Base-by-base conservation (phyloP, 257 asterid species). In the Lithospermum erythrorhizon region DNA sequence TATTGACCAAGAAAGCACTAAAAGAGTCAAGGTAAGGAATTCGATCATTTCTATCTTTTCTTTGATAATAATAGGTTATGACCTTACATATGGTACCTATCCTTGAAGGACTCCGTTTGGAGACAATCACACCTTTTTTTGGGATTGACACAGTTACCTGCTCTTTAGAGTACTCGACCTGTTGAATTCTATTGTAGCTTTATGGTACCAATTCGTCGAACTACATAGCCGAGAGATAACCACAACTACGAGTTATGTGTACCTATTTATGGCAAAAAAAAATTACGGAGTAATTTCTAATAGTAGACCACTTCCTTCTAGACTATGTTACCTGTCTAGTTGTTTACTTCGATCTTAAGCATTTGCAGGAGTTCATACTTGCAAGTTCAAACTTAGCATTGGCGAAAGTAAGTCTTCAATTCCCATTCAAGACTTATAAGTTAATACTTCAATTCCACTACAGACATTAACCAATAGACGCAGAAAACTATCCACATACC, bases 341-440 rank as follows among this genome's bases (percentile, higher is more conserved):
- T 55, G 32, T 53, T 51, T 25, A 37, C 52, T 72, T 68, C 67
- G 48, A 27, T 32, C 57, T 25, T 54, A 22, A 48, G 61, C 47
- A 54, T 53, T 72, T 54, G 64, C 94, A 91, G 98, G 98, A 91
- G 61, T 79, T 88, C 87, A 84, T 91, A 70, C 95, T 88, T 73
- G 89, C 95, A 22, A 88, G 95, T 73, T 81, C 95, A 58, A 74
- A 74, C 65, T 53, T 56, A 65, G 76, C 82, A 20, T 63, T 69
- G 64, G 59, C 57, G 62, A 81, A 77, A 67, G 98, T 86, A 71
- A 70, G 81, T 73, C 66, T 55, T 64, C 56, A 25, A 15, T 2
- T 53, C 21, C 30, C 4, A 11, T 23, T 56, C 18, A 14, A 9
- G 18, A 23, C 37, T 24, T 24, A 10, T 70, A 11, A 10, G 19